phyloP scores from a whole-genome alignment of 1,284 basidiomycete genomes.

The Leccinum pallidistipes region DNA sequence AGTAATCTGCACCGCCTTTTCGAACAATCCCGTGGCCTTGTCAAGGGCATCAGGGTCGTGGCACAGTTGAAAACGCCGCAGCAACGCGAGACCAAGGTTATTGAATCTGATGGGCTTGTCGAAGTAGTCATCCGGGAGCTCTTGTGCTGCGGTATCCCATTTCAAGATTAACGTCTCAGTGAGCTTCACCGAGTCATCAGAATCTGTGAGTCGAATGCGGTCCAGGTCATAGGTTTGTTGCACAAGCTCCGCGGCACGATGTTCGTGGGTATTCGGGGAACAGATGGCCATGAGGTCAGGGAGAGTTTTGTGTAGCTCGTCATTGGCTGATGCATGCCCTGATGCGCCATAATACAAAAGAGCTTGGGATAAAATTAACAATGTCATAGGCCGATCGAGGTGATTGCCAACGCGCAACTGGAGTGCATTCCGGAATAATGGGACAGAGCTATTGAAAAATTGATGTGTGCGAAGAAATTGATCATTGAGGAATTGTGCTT shows the following conservation, averaged over 20 bases:
- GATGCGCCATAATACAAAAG: not conserved
- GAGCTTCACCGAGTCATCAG: not conserved
- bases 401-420: not conserved
- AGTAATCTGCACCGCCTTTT: not conserved
- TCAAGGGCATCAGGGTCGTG: not conserved
- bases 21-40: not conserved
- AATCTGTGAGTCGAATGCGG: not conserved
- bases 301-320: not conserved
- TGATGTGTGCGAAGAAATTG: not conserved
- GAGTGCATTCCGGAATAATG: not conserved
- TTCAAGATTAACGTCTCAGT: slow-evolving; percentile 2
- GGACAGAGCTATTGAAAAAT: too few species aligned
- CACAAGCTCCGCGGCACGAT: slow-evolving; percentile 2
- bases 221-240: not conserved
- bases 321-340: not conserved
- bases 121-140: not conserved
- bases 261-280: not conserved
- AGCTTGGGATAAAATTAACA: slow-evolving; percentile 11
- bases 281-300: not conserved
- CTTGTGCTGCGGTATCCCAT: not conserved
- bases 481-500: slow-evolving; percentile 1
- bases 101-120: not conserved
- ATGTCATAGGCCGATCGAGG: slow-evolving; percentile 7
- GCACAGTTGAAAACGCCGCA: not conserved
- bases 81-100: slow-evolving; percentile 8